Conservation (phyloP, 2,329 filamentous ascomycete genomes). For the Apiospora phragmitis region DNA sequence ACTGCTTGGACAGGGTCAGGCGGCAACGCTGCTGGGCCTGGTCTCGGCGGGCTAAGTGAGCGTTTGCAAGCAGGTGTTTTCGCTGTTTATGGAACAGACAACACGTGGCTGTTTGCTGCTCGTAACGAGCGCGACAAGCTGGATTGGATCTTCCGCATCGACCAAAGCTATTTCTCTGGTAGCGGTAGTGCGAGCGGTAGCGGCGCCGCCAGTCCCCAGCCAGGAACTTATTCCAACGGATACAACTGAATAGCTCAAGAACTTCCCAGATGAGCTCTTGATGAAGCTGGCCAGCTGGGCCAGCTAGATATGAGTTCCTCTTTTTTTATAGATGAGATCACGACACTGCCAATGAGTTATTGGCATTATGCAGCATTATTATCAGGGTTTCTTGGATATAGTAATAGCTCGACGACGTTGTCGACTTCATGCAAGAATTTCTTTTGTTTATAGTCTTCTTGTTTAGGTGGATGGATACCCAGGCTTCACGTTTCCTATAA, state of each 20-base stretch:
- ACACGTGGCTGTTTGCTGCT: slow-evolving; percentile 92
- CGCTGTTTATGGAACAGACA: slow-evolving; percentile 90
- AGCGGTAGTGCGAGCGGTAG: slow-evolving; percentile 43
- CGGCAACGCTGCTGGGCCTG: slow-evolving; percentile 36
- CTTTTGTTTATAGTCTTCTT: slow-evolving; percentile 7
- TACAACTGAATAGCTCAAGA: not conserved
- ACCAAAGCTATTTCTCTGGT: slow-evolving; percentile 68
- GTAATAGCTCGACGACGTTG: not conserved
- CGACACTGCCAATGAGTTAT: not conserved
- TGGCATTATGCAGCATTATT: slow-evolving; percentile 8
- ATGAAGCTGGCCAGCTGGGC: not conserved
- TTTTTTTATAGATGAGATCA: not conserved
- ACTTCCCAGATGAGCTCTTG: not conserved
- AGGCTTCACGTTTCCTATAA: slow-evolving; percentile 1
- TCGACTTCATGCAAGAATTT: slow-evolving; percentile 2
- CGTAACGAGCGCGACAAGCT: slow-evolving; percentile 89
- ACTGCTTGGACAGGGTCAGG: slow-evolving; percentile 55
- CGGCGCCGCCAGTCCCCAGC: slow-evolving; percentile 39
- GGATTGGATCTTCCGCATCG: slow-evolving; percentile 95
- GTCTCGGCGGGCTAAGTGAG: slow-evolving; percentile 56
- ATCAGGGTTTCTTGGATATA: slow-evolving; percentile 4
- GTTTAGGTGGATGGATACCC: slow-evolving; percentile 6
- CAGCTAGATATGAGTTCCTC: slow-evolving; percentile 1
- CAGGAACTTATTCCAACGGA: slow-evolving; percentile 23
- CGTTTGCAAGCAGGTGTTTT: slow-evolving; percentile 74